Evolutionary conservation across 2,329 filamentous ascomycete species (phyloP).

Genomic region (Fusarium beomiforme): DNA sequence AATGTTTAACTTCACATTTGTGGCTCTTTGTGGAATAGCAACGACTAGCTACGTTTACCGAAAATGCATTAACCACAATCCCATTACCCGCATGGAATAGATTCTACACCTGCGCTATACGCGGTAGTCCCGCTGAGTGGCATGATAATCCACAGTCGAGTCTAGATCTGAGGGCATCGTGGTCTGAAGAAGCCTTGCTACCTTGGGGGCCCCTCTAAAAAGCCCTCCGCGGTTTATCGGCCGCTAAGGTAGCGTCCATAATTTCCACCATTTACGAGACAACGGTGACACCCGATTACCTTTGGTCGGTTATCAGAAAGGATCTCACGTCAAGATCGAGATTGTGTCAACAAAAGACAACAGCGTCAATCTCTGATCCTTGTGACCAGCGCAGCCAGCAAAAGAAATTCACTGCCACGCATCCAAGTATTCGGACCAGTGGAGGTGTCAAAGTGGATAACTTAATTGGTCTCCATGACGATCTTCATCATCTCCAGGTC

Average conservation of each 20-base stretch:
- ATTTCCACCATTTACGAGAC: not conserved
- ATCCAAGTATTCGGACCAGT: not conserved
- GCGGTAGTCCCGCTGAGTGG: not conserved
- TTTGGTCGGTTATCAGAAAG: not conserved
- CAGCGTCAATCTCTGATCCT: not conserved
- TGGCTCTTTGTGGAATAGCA: not conserved
- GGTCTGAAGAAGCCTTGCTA: not conserved
- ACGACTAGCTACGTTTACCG: fast-evolving
- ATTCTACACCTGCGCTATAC: too few species aligned
- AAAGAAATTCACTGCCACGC: not conserved
- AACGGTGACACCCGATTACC: not conserved
- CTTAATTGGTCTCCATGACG: not conserved
- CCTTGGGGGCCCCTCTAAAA: not conserved
- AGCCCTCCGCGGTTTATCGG: not conserved
- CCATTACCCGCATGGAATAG: too few species aligned
- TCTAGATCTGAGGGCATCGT: not conserved
- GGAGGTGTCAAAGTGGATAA: not conserved
- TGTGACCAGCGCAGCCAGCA: not conserved
- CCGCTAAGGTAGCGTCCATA: not conserved
- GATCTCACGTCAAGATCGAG: not conserved
- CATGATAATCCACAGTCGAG: not conserved
- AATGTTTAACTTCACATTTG: too few species aligned
- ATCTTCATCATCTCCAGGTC: not conserved
- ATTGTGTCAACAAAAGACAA: not conserved
- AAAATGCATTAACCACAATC: not conserved